A percentile compares a stretch with the other conserved stretches of the same genome.
phyloP scores from a whole-genome alignment of 2,329 filamentous ascomycete species.

The Cryphonectria naterciae region DNA sequence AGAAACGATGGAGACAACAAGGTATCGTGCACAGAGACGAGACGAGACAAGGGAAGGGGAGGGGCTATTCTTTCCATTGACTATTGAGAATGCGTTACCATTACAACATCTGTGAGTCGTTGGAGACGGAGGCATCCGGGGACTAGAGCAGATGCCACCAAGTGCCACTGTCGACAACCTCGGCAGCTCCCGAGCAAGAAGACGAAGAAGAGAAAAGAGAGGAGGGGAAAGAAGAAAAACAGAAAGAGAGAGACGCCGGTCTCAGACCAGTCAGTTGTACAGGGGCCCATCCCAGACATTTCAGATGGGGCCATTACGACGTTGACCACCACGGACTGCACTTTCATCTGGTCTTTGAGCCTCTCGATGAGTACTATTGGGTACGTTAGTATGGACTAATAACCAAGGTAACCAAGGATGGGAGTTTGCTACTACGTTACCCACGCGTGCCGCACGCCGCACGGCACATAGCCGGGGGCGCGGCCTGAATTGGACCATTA shows the following conservation, averaged over 20 bases:
- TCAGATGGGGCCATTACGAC: neutral
- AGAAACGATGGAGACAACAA: neutral
- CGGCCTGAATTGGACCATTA: neutral
- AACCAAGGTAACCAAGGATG: neutral
- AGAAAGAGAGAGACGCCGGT: neutral
- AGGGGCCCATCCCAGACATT: neutral
- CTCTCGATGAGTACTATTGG: too few relatives aligned
- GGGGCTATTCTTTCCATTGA: neutral
- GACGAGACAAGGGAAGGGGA: neutral
- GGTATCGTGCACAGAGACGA: neutral
- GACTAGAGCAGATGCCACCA: neutral
- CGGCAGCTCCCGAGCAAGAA: constrained; percentile 6
- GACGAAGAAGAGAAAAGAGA: neutral
- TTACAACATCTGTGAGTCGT: neutral
- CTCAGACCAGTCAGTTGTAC: neutral
- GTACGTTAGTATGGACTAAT: too few relatives aligned
- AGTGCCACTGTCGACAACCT: neutral
- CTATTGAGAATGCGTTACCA: neutral
- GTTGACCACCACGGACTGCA: neutral
- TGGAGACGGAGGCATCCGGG: neutral
- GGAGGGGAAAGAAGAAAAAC: neutral
- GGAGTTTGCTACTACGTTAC: neutral
- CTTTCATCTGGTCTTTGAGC: neutral
- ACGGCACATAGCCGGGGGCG: neutral
- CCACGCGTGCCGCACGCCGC: neutral